Percentiles rank a stretch among this genome's conserved stretches.
Conservation (phyloP, 202 grass and related monocot species). For the Musa balbisiana region DNA sequence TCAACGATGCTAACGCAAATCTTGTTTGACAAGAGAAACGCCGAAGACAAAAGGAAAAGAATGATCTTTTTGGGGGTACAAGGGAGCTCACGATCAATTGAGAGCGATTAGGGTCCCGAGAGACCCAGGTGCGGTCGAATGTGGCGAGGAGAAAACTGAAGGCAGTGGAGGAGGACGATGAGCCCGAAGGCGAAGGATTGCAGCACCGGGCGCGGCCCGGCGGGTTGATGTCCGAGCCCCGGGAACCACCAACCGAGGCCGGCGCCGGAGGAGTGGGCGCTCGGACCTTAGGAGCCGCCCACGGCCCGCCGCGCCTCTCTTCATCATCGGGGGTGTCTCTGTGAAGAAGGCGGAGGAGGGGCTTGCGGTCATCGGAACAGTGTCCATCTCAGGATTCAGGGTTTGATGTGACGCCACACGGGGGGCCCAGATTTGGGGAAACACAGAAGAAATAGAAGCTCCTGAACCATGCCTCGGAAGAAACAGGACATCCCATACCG, state of each 20-base stretch:
- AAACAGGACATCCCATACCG: too few species aligned
- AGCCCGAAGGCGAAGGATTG: conserved; percentile 57
- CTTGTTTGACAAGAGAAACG: conserved; percentile 5
- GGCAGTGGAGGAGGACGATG: conserved; percentile 43
- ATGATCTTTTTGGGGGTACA: not conserved
- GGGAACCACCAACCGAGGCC: conserved; percentile 25
- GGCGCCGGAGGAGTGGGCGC: not conserved
- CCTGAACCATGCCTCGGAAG: too few species aligned
- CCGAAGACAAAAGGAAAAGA: not conserved
- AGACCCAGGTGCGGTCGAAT: conserved; percentile 52
- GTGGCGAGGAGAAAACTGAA: conserved; percentile 61
- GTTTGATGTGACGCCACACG: too few species aligned
- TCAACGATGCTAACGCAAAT: not conserved
- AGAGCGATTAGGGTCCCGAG: conserved; percentile 27
- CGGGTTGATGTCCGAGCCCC: conserved; percentile 40
- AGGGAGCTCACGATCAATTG: conserved; percentile 26
- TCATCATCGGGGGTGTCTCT: too few species aligned
- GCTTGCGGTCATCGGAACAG: too few species aligned
- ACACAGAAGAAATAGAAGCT: too few species aligned
- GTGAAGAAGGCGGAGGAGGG: too few species aligned
- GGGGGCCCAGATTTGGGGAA: too few species aligned
- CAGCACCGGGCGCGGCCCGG: conserved; percentile 41
- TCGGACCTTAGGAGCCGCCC: conserved; percentile 17
- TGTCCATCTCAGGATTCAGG: too few species aligned
- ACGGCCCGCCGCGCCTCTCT: conserved; percentile 13